Base-by-base conservation (phyloP, 176 grass and related monocot genomes). In the Zoysia japonica region DNA sequence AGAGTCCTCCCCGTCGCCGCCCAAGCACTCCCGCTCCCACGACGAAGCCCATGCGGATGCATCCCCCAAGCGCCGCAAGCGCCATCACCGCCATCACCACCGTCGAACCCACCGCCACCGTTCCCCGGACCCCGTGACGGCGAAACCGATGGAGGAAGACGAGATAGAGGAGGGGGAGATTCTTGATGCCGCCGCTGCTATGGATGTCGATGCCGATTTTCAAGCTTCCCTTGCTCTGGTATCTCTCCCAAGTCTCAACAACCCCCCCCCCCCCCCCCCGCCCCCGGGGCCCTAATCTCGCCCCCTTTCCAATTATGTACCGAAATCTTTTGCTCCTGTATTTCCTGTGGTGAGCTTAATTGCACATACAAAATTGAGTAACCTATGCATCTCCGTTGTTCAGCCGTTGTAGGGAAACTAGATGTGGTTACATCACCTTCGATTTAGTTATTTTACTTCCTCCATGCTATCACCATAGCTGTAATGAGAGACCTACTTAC, bases 131-230 rank as follows among this genome's bases (percentile, higher is more conserved):
- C 35, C 84, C 56, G 83, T 56, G 11, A 67, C 53, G 5, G 67
- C 47, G 3, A 66, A 65, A 13, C 80, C 61, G 79, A 20, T 28
- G 40, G 71, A 45, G 42, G 80, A 76, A 13, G 88, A 88, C 36
- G 92, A 99, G 44, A 67, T 91, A 28, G 96, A 99, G 69, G 96
- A 99, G 75, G 96, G 96, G 39, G 96, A 99, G 84, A 99, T 99
- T 71, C 84, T 95, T 28, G 81, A 85, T 1, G 91, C 47, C 16
- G 74, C 74, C 35, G 69, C 47, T n/a, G 20, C 40, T 36, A 74
- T 89, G 77, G 87, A 81, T n/a, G 48, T 82, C 15, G 65, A 84
- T 81, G 61, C 83, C 15, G 82, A 68, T 75, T 65, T 48, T 37
- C 46, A 68, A 61, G 14, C 80, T 55, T 13, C 61, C 61, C 75